These are phyloP conservation scores for Penicillium pancosmium DNA, from an alignment of 495 filamentous ascomycete species.

Conservation along the genomic window DNA sequence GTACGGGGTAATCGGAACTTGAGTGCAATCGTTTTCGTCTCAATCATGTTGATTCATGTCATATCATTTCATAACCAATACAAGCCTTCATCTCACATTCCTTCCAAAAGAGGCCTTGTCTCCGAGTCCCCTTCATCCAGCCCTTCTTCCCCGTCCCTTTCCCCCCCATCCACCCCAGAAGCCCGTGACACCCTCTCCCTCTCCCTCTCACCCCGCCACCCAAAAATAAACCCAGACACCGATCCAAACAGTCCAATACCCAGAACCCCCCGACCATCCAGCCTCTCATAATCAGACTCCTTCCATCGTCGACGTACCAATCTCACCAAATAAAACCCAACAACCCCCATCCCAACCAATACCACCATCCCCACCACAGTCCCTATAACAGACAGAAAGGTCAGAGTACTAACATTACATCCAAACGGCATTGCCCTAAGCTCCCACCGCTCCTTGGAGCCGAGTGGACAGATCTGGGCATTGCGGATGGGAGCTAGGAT, in stretches of 20 bases:
- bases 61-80: too few species aligned
- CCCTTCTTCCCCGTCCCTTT: constrained; percentile 11
- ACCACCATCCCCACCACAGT: constrained; percentile 41
- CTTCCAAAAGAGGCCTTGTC: constrained; percentile 33
- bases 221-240: neutral
- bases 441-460: constrained; percentile 55
- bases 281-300: constrained; percentile 15
- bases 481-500: constrained; percentile 50
- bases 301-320: constrained; percentile 30
- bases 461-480: constrained; percentile 50
- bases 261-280: constrained; percentile 12
- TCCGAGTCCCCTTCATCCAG: constrained; percentile 23
- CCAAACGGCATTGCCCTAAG: constrained; percentile 51
- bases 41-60: too few species aligned
- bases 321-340: constrained; percentile 27
- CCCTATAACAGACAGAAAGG: constrained; percentile 44
- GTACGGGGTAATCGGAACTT: too few species aligned
- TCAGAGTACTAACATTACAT: constrained; percentile 53
- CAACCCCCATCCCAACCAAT: constrained; percentile 30
- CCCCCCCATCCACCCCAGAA: neutral
- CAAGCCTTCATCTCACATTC: neutral
- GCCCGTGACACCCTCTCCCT: neutral
- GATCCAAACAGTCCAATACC: constrained; percentile 4
- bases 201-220: neutral
- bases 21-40: too few species aligned